Evolutionary conservation across 352 stramenopile genomes (phyloP).

Genomic region (Phytophthora ohioensis): DNA sequence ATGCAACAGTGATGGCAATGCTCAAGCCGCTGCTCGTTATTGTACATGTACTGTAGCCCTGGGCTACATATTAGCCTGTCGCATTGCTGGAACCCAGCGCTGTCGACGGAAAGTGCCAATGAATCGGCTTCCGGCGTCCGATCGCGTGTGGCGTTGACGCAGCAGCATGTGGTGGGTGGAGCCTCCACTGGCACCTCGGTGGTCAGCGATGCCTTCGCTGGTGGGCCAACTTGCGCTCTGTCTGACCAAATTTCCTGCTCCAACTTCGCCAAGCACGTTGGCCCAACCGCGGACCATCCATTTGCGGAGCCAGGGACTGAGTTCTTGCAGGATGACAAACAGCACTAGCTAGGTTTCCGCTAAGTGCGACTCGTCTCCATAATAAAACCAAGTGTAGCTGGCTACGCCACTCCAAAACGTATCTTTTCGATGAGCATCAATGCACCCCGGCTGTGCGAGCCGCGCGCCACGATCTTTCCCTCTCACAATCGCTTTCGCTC

Average conservation of each 20-base stretch:
- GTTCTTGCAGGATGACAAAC: constrained; percentile 2
- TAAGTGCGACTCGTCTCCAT: constrained; percentile 11
- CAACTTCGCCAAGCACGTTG: neutral
- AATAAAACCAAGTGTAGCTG: constrained; percentile 15
- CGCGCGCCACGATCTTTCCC: neutral
- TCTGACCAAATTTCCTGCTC: constrained; percentile 9
- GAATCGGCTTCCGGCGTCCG: constrained; percentile 1
- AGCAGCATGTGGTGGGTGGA: constrained; percentile 4
- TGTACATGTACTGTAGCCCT: too few relatives aligned
- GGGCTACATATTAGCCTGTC: neutral
- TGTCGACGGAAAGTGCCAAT: neutral
- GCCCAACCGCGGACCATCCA: neutral
- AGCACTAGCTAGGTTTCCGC: constrained; percentile 1
- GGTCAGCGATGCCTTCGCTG: constrained; percentile 3
- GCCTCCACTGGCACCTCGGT: neutral
- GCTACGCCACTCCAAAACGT: constrained; percentile 9
- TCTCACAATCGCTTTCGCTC: constrained; percentile 40
- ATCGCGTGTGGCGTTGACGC: neutral
- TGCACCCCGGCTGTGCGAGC: neutral
- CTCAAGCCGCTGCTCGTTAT: neutral
- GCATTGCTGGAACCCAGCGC: too few relatives aligned
- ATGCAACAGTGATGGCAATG: neutral
- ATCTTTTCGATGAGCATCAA: constrained; percentile 16
- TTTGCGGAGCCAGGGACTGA: constrained; percentile 8
- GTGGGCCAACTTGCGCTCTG: neutral